These are phyloP conservation scores for Ormosia emarginata DNA, from an alignment of 306 rosid genomes.

Conservation along the genomic window DNA sequence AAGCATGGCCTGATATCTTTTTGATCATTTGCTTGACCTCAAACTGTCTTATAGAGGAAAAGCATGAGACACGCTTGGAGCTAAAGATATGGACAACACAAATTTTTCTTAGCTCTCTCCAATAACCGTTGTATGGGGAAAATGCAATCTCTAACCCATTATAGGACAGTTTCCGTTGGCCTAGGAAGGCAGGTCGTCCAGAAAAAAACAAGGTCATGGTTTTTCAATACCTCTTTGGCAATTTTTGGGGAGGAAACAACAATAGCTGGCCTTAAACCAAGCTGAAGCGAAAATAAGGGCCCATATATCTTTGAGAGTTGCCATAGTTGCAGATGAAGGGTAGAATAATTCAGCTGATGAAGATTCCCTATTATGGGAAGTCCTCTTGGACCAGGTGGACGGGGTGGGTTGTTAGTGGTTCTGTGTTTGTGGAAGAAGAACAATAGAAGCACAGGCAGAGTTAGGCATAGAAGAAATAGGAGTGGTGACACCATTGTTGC, in stretches of 20 bases:
- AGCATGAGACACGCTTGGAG: conserved; percentile 1
- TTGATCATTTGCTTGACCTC: not conserved
- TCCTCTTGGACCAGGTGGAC: conserved; percentile 42
- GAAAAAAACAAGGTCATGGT: conserved; percentile 19
- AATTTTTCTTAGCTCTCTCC: conserved; percentile 43
- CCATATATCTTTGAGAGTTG: conserved; percentile 33
- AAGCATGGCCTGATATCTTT: not conserved
- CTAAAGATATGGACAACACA: conserved; percentile 33
- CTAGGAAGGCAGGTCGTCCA: conserved; percentile 21
- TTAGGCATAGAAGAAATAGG: not conserved
- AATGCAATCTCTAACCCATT: conserved; percentile 34
- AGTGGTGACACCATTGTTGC: not conserved
- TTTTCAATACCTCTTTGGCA: conserved; percentile 14
- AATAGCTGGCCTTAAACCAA: conserved; percentile 24
- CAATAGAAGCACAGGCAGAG: not conserved
- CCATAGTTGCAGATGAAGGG: conserved; percentile 22
- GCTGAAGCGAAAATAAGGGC: conserved; percentile 36
- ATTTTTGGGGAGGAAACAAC: conserved; percentile 23
- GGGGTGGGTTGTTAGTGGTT: not conserved
- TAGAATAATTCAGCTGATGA: conserved; percentile 32
- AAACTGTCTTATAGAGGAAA: conserved; percentile 7
- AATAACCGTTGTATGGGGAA: conserved; percentile 27
- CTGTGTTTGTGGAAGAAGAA: not conserved
- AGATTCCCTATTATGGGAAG: conserved; percentile 50
- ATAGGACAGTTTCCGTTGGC: conserved; percentile 25